Conservation (phyloP, 169 alveolate species). For the Eimeria necatrix region DNA sequence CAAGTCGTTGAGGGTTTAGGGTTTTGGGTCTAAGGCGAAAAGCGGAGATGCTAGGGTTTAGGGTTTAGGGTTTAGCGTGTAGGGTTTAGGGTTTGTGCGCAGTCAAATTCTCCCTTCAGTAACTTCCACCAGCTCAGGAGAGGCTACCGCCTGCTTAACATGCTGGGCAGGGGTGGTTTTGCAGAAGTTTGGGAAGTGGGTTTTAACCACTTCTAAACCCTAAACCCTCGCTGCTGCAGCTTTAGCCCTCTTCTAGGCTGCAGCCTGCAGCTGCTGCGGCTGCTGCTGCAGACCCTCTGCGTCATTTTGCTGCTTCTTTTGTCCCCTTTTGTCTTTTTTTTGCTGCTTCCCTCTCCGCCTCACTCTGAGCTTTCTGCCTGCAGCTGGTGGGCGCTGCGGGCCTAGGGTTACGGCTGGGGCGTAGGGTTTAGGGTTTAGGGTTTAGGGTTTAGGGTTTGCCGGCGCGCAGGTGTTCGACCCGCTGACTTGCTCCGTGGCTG, state of each 20-base stretch:
- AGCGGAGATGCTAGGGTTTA: neutral
- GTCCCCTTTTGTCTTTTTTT: neutral
- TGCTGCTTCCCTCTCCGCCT: neutral
- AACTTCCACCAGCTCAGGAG: conserved; percentile 73
- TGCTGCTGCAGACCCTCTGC: neutral
- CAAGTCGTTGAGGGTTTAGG: neutral
- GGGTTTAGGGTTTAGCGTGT: neutral
- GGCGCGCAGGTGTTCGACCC: conserved; percentile 88
- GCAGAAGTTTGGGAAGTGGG: conserved; percentile 95
- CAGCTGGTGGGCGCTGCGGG: neutral
- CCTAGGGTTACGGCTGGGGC: neutral
- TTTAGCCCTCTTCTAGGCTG: neutral
- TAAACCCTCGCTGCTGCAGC: neutral
- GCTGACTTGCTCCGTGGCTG: conserved; percentile 91
- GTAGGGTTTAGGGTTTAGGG: neutral
- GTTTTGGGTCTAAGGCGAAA: neutral
- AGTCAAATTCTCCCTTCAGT: conserved; percentile 65
- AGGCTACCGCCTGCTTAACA: conserved; percentile 87
- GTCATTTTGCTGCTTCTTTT: neutral
- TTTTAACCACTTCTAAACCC: neutral
- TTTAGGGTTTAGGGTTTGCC: neutral
- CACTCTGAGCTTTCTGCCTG: neutral
- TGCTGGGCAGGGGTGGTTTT: conserved; percentile 95
- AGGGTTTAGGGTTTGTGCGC: neutral
- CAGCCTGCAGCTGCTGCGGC: neutral